Conservation (phyloP, 148 eudicot genomes). For the Dysphania ambrosioides region DNA sequence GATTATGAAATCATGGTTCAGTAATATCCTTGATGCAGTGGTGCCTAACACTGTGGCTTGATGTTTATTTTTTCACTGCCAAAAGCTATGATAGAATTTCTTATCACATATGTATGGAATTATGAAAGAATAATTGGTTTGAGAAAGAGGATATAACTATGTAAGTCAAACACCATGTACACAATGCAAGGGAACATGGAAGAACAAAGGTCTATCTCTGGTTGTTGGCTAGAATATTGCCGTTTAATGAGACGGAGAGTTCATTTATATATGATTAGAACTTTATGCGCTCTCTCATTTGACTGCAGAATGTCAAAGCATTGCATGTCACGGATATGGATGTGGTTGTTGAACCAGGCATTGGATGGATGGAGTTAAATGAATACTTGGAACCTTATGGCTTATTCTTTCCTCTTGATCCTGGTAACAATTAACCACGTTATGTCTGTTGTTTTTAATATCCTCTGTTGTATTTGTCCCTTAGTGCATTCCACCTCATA, state of each 20-base stretch:
- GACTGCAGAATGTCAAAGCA: slow-evolving; percentile 65
- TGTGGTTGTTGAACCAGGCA: slow-evolving; percentile 98
- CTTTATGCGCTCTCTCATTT: neutral
- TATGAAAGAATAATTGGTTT: neutral
- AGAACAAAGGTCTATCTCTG: neutral
- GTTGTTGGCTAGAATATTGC: neutral
- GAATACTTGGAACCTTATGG: slow-evolving; percentile 94
- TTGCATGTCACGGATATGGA: slow-evolving; percentile 94
- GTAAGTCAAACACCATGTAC: neutral
- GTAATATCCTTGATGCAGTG: neutral
- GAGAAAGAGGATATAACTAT: neutral
- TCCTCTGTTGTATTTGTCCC: neutral
- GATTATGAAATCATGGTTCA: neutral
- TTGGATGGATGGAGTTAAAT: slow-evolving; percentile 99
- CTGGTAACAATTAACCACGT: slow-evolving; percentile 48
- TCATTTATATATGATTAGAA: neutral
- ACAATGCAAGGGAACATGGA: neutral
- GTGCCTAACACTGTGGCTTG: neutral
- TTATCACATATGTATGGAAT: neutral
- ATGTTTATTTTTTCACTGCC: neutral
- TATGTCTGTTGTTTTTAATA: neutral
- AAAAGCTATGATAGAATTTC: neutral
- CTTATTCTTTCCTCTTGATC: slow-evolving; percentile 96
- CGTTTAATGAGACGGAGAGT: too few relatives aligned
- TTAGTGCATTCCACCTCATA: neutral